Base-by-base conservation (phyloP, 257 asterid species). In the Salvia splendens region DNA sequence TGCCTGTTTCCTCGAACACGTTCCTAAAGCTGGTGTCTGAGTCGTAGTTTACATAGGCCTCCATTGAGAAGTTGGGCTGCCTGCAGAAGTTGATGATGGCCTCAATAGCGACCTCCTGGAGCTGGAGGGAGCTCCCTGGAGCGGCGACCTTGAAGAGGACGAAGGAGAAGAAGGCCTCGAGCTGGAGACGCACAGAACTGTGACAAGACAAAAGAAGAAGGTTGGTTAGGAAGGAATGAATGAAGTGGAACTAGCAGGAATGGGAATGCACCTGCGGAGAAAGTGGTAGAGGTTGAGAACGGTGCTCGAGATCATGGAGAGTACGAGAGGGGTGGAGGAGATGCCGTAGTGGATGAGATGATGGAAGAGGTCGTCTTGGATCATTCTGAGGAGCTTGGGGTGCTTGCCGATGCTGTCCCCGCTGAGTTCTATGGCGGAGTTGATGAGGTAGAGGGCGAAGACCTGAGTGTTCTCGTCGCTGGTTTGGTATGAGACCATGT, bases 401-500 rank as follows among this genome's bases (percentile, higher is more conserved):
- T 93, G 99, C 56, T 81, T 86, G 12, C 95, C 95, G 0, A 93
- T 85, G 81, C 97, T 86, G 62, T 90, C 97, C 10, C 96, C 99
- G 15, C 96, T 84, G 70, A 93, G 63, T 74, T 93, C 99, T 14
- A 93, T 77, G 0, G 95, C 92, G 3, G 95, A 86, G 35, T 90
- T 93, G 73, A 90, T 88, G 74, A 90, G 67, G 50, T 82, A 84
- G 68, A 94, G 57, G 0, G 95, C 92, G 56, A 94, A 94, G 54
- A 86, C 86, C 75, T 91, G 96, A 1, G 86, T 82, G 57, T 82
- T 87, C 48, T 81, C 95, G 45, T 94, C 97, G 3, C 87, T 67
- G 0, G 75, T 72, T 15, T 85, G 95, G 60, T 78, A 62, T 5
- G 72, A 69, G 51, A 71, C 2, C 6, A 89, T 95, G 20, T 92